Percentiles rank a stretch among this genome's conserved stretches.
These are phyloP conservation scores for Nicotiana undulata DNA, from an alignment of 257 asterid genomes.

Conservation along the genomic window DNA sequence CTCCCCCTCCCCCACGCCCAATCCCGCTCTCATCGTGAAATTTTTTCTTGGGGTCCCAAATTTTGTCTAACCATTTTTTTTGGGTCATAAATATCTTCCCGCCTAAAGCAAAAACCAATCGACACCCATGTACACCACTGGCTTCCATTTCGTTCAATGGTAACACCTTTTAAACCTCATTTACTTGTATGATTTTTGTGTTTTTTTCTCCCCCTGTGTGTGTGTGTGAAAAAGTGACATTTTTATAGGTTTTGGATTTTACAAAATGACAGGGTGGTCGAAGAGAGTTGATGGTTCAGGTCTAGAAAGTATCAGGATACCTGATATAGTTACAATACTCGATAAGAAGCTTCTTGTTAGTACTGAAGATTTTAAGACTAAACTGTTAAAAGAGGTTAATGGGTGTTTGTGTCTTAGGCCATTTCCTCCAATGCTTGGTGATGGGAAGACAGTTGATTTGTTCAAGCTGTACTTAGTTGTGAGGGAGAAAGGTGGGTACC, in stretches of 20 bases:
- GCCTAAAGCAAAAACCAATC: neutral
- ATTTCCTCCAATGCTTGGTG: slow-evolving; percentile 48
- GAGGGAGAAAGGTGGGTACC: slow-evolving; percentile 43
- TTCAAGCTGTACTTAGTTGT: slow-evolving; percentile 38
- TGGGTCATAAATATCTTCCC: slow-evolving; percentile 5
- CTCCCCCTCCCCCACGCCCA: slow-evolving; percentile 5
- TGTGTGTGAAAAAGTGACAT: slow-evolving; percentile 15
- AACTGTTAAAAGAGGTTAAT: slow-evolving; percentile 17
- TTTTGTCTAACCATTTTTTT: neutral
- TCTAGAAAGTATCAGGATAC: slow-evolving; percentile 19
- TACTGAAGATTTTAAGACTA: slow-evolving; percentile 1
- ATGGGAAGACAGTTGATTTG: slow-evolving; percentile 52
- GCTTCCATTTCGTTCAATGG: neutral
- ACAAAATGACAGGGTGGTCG: slow-evolving; percentile 61
- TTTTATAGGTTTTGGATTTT: slow-evolving; percentile 40
- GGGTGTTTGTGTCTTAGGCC: slow-evolving; percentile 36
- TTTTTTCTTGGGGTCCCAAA: slow-evolving; percentile 40
- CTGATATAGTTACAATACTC: slow-evolving; percentile 1
- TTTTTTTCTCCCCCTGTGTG: slow-evolving; percentile 8
- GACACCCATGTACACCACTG: neutral
- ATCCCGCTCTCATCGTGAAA: slow-evolving; percentile 4
- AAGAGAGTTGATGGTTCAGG: slow-evolving; percentile 38
- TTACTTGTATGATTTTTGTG: neutral
- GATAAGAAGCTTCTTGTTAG: neutral
- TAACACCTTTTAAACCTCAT: neutral